Evolutionary conservation across 2,329 filamentous ascomycete species (phyloP).

Genomic region (Ophiosphaerella narmari): DNA sequence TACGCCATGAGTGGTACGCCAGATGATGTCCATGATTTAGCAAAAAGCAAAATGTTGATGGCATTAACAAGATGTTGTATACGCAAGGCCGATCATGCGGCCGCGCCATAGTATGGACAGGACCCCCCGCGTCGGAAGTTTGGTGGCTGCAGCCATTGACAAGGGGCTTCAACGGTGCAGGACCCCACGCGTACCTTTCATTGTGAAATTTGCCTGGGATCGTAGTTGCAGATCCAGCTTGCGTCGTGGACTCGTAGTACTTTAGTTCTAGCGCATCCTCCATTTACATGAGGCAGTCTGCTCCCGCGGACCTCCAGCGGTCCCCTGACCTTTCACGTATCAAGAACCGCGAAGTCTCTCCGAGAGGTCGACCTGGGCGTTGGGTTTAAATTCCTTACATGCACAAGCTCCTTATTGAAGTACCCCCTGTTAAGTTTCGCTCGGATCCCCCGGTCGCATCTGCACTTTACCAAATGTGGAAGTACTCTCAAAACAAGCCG

Average conservation of each 20-base stretch:
- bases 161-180: constrained; percentile 31
- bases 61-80: constrained; percentile 13
- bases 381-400: constrained; percentile 20
- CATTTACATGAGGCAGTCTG: constrained; percentile 26
- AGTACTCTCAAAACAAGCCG: constrained; percentile 27
- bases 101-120: constrained; percentile 9
- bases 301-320: constrained; percentile 11
- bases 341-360: constrained; percentile 5
- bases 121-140: constrained; percentile 19
- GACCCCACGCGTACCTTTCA: constrained; percentile 27
- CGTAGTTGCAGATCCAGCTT: constrained; percentile 41
- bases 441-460: constrained; percentile 16
- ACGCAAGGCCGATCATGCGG: constrained; percentile 19
- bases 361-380: constrained; percentile 15
- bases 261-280: constrained; percentile 23
- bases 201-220: constrained; percentile 31
- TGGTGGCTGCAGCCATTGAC: constrained; percentile 21
- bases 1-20: constrained; percentile 3
- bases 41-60: constrained; percentile 1
- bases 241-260: constrained; percentile 25
- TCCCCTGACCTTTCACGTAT: constrained; percentile 12
- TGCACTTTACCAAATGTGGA: constrained; percentile 23
- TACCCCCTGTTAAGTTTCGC: constrained; percentile 18
- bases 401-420: constrained; percentile 34
- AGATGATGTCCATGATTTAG: constrained; percentile 1